Evolutionary conservation across 2,329 filamentous ascomycete species (phyloP), one percentile per base, ranked within the genome.

Genomic region (Ceratocystis destructans): DNA sequence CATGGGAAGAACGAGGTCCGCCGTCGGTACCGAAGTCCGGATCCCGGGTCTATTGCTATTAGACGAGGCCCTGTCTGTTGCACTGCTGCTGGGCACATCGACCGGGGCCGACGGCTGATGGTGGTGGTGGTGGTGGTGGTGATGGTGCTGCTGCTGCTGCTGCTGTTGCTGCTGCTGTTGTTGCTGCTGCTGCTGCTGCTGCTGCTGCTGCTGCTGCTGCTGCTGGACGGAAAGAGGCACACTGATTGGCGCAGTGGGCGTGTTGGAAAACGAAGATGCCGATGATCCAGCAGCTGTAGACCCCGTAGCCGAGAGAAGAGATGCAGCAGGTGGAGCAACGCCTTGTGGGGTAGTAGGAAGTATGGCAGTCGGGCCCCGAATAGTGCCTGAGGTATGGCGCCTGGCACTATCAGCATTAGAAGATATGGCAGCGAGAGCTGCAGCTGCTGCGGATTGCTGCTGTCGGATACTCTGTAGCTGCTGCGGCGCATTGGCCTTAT

Each of bases 291-390:
- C 25, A 5, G 77, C 77, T 69, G 80, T 82, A 67, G 81, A 83
- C 70, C 82, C 82, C 67, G 82, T 79, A 63, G 83, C 83, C 74
- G 84, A 82, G 70, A 83, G 80, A 69, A 83, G 79, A 63, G 84
- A 85, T 64, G 81, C 79, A 75, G 86, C 84, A 68, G 84, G 84
- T 62, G 83, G 83, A 66, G 81, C 83, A 71, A 80, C 80, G 68
- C 79, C 81, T 70, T 82, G 79, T 70, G 82, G 81, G 68, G 79
- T 77, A 69, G 79, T 77, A 70, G 83, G 81, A 69, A 82, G 79
- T 15, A 61, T 66, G 46, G 50, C 33, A n/a, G 44, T 46, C 3
- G 55, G 44, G 45, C 37, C 37, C 25, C 61, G 33, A 33, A 28
- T 7, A 12, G 61, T 10, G 37, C 8, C 20, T 25, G 46, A 33